Base-by-base conservation (phyloP, 208 protist species). In the Trypanosoma conorhini region DNA sequence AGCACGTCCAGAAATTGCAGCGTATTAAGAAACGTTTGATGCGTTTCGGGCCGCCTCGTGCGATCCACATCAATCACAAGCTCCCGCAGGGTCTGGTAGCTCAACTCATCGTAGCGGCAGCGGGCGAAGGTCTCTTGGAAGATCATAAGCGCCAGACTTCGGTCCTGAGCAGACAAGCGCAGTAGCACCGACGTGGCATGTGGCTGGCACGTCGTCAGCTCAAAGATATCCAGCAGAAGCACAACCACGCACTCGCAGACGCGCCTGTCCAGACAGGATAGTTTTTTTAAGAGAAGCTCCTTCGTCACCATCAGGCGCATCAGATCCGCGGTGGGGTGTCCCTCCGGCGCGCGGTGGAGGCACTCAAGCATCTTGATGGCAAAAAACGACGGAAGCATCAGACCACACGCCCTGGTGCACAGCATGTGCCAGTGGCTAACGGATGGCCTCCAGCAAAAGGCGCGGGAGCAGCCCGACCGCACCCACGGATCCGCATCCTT, bases 341-440 rank as follows among this genome's bases (percentile, higher is more conserved):
- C 67, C 9, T 17, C 57, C 22, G 85, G 82, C 0, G 85, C 82
- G 30, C 76, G 51, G 46, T 80, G 74, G 26, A 93, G 62, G 22
- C 62, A 74, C 62, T 91, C 79, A 19, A 88, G 75, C 15, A 81
- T 77, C 70, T 88, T 86, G 12, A 93, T 79, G 19, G 72, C 82
- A 69, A 93, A 93, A 61, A 83, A 91, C 35, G 73, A 72, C 22
- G 85, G 75, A 12, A 69, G 55, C 77, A 91, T 89, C 33, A 70
- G 63, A 17, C 76, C 72, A 79, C 83, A 93, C 51, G 80, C 75
- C 30, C 71, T 70, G 17, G 83, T 91, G 79, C 88, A 93, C 62
- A 86, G 79, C 62, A 93, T 77, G 63, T 93, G 81, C 83, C 86
- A 91, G 65, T 93, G 88, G 26, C 80, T 87, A 13, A 88, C 58